Evolutionary conservation across 495 filamentous ascomycete genomes (phyloP).

Genomic region (Neurospora tetraspora): DNA sequence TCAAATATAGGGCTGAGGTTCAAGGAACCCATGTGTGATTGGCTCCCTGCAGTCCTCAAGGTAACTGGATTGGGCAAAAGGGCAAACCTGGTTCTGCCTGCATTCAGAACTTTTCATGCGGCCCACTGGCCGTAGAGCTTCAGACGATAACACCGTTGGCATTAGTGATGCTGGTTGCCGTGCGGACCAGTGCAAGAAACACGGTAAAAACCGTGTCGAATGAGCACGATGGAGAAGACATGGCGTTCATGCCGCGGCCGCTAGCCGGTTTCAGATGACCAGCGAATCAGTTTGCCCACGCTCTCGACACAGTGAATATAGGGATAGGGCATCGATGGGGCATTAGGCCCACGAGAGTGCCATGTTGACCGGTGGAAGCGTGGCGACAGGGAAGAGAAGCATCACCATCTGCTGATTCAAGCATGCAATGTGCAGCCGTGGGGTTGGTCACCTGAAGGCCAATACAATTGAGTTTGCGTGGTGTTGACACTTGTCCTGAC

Average conservation of each 20-base stretch:
- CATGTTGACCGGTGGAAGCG: conserved; percentile 6
- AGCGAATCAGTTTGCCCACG: background rate
- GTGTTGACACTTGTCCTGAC: background rate
- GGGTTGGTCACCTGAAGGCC: background rate
- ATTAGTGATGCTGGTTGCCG: background rate
- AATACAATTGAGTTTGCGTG: background rate
- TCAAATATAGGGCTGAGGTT: conserved; percentile 9
- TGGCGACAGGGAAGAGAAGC: conserved; percentile 14
- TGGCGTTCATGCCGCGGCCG: conserved; percentile 12
- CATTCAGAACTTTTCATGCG: background rate
- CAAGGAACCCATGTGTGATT: conserved; percentile 5
- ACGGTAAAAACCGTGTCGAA: background rate
- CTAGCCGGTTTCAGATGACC: conserved; percentile 11
- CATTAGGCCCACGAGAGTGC: background rate
- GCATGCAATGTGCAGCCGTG: background rate
- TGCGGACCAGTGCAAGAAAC: background rate
- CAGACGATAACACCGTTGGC: background rate
- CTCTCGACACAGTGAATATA: background rate
- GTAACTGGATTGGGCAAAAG: conserved; percentile 11
- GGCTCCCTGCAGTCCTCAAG: conserved; percentile 5
- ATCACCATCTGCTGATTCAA: background rate
- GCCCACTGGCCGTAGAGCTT: conserved; percentile 1
- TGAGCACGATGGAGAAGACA: background rate
- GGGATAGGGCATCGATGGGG: background rate
- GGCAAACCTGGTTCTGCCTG: conserved; percentile 3